Base-by-base conservation (phyloP, 495 filamentous ascomycete species). In the Rusavskia elegans region DNA sequence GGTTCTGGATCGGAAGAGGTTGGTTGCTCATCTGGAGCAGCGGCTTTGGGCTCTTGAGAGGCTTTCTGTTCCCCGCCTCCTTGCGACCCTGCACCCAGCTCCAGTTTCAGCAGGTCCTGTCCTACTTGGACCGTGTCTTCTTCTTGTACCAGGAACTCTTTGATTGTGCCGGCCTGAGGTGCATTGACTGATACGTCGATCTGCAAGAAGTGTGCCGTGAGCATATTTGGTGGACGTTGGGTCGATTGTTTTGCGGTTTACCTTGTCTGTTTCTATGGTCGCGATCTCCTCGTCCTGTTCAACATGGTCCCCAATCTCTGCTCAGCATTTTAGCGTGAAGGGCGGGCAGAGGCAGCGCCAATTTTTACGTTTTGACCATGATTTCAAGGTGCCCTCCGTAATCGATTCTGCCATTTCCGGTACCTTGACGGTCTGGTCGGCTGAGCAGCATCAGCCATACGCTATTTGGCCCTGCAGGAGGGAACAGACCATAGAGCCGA, bases 191-290 rank as follows among this genome's bases (percentile, higher is more conserved):
- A 80, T 25, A 96, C 87, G 59, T 96, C 90, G 64, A 96, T 95
- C 89, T 94, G 59, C 37, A 8, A 44, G 55, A 35, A 49, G 59
- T 30, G n/a, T n/a, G 13, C 20, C 0, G 19, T 27, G 0, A 46
- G 44, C 21, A 17, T 29, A 2, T 29, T 16, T 46, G 23, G 8
- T 17, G 13, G 2, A 23, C 2, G 23, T 46, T 19, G 32, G 19
- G 4, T 11, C 5, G 21, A 37, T 14, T 30, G 17, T 32, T 39
- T 23, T 48, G 45, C 30, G 20, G 54, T 67, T 55, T 74, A 89
- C 89, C 85, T 99, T 99, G 75, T 99, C 93, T n/a, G 92, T 99
- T 69, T 99, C 92, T 63, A 99, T 99, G 35, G 93, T 95, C 29
- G 92, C 93, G 63, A 99, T 92, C 66, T 97, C 93, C 68, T 99